Evolutionary conservation across 371 early-diverging fungal genomes (phyloP).

Genomic region (Mucor irregularis): DNA sequence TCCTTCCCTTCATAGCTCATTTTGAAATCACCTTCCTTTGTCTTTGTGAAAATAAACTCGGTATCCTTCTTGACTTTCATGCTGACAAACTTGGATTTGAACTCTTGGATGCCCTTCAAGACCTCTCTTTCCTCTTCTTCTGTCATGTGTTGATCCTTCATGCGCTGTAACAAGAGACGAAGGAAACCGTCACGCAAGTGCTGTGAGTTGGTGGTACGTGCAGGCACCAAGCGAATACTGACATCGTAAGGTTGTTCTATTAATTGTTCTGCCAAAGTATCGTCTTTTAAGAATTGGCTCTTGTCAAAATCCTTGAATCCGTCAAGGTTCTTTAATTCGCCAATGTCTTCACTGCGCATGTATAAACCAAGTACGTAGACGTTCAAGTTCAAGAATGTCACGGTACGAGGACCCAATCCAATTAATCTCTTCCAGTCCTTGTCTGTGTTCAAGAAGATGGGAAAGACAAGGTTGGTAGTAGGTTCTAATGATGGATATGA

Average conservation of each 20-base stretch:
- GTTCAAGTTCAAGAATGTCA: constrained; percentile 66
- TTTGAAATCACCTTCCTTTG: constrained; percentile 53
- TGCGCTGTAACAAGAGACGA: constrained; percentile 53
- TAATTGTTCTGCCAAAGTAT: constrained; percentile 32
- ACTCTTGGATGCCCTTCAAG: constrained; percentile 56
- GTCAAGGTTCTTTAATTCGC: constrained; percentile 17
- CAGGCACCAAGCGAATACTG: constrained; percentile 54
- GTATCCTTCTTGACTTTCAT: constrained; percentile 62
- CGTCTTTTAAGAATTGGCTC: constrained; percentile 30
- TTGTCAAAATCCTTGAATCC: constrained; percentile 48
- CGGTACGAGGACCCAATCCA: constrained; percentile 70
- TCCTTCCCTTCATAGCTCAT: constrained; percentile 61
- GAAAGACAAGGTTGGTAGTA: constrained; percentile 34
- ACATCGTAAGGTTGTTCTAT: constrained; percentile 48
- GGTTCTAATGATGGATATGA: constrained; percentile 29
- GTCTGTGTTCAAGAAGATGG: constrained; percentile 32
- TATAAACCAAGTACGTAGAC: constrained; percentile 72
- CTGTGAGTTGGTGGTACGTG: constrained; percentile 63
- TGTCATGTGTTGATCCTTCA: constrained; percentile 39
- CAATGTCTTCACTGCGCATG: constrained; percentile 49
- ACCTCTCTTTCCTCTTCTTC: constrained; percentile 52
- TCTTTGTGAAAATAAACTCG: constrained; percentile 65
- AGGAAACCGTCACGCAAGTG: constrained; percentile 77
- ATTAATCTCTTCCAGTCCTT: constrained; percentile 50
- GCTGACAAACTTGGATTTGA: constrained; percentile 63